Evolutionary conservation across 768 basidiomycete genomes (phyloP).

Genomic region (Calocybe indica): DNA sequence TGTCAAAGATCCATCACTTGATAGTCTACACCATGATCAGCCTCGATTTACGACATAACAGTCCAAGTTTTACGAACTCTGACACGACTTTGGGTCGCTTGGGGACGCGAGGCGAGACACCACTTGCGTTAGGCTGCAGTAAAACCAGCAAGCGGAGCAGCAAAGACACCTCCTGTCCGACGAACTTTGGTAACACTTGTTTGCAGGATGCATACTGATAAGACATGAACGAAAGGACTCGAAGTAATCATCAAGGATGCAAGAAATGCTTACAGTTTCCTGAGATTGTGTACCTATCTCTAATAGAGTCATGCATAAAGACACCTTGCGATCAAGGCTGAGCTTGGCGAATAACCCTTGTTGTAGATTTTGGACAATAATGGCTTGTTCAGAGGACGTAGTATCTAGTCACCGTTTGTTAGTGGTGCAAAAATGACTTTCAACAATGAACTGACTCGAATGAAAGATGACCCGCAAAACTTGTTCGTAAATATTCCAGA

Average conservation of each 20-base stretch:
- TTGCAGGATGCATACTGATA: conserved; percentile 41
- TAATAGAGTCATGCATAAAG: conserved; percentile 53
- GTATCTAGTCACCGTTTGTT: too few species aligned
- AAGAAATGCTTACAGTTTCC: conserved; percentile 36
- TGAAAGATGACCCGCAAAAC: conserved; percentile 38
- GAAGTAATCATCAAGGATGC: background rate
- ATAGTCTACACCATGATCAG: conserved; percentile 13
- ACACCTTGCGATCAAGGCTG: conserved; percentile 43
- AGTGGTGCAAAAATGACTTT: background rate
- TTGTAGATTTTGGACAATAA: conserved; percentile 41
- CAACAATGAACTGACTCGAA: conserved; percentile 31
- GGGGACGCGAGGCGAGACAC: conserved; percentile 39
- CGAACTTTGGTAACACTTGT: conserved; percentile 38
- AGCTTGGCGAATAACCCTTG: conserved; percentile 53
- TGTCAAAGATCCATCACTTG: conserved; percentile 35
- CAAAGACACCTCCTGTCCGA: conserved; percentile 41
- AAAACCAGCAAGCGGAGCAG: conserved; percentile 45
- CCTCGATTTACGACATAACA: background rate
- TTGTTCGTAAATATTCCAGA: conserved; percentile 41
- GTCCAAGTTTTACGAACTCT: conserved; percentile 34
- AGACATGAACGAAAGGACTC: conserved; percentile 2
- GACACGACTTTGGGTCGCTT: conserved; percentile 59
- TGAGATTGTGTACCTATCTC: conserved; percentile 40
- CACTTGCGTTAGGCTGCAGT: conserved; percentile 39
- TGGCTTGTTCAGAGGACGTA: conserved; percentile 25